Percentiles rank a stretch among this genome's conserved stretches.
phyloP scores from a whole-genome alignment of 495 filamentous ascomycete species.

The Staphylotrichum longicolle region DNA sequence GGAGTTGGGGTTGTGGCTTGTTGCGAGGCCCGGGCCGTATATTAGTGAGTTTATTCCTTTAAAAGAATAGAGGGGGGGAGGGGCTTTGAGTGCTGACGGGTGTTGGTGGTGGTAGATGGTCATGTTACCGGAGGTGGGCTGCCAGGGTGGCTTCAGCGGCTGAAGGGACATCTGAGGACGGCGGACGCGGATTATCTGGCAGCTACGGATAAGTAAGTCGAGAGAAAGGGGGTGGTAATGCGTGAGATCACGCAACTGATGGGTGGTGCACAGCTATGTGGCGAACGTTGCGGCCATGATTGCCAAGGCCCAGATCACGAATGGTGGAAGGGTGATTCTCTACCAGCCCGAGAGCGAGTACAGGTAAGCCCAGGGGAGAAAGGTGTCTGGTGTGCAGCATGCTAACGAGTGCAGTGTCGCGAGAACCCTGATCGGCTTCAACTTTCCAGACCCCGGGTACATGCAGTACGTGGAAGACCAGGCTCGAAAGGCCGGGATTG shows the following conservation, averaged over 20 bases:
- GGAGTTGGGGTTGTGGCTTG: conserved; percentile 68
- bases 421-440: conserved; percentile 9
- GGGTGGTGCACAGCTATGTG: conserved; percentile 40
- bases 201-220: conserved; percentile 56
- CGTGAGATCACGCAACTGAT: neutral
- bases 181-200: conserved; percentile 58
- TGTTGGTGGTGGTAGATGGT: conserved; percentile 52
- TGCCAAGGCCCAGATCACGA: conserved; percentile 72
- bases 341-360: conserved; percentile 83
- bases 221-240: conserved; percentile 16
- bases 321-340: conserved; percentile 74
- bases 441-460: conserved; percentile 60
- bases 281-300: conserved; percentile 58
- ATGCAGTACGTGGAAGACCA: conserved; percentile 70
- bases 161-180: conserved; percentile 61
- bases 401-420: neutral
- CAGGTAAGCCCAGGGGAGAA: conserved; percentile 20
- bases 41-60: conserved; percentile 24
- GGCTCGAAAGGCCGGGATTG: conserved; percentile 63
- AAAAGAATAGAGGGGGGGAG: neutral
- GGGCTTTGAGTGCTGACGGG: conserved; percentile 32
- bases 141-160: conserved; percentile 54
- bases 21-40: conserved; percentile 63
- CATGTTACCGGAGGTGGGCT: conserved; percentile 48
- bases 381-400: too few relatives aligned